These are phyloP conservation scores for Xylariaceae sp. DNA, from an alignment of 2,329 filamentous ascomycete species.

Conservation along the genomic window DNA sequence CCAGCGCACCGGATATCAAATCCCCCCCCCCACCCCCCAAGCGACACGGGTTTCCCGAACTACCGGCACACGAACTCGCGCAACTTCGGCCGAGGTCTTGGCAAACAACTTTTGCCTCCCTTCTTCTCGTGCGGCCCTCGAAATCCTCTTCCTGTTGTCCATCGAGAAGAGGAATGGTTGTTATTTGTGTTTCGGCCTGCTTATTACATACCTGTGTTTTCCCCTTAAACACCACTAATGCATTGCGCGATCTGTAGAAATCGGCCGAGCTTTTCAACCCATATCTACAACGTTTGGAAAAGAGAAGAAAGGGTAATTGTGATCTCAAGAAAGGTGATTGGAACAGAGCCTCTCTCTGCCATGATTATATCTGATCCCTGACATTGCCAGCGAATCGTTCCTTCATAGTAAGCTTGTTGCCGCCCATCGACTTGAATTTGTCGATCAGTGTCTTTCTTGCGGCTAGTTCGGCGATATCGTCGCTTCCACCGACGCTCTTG, in stretches of 20 bases:
- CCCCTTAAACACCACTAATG: slow-evolving; percentile 20
- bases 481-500: slow-evolving; percentile 82
- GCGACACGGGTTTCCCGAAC: background rate
- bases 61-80: background rate
- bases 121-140: no score
- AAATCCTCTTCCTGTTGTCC: no score
- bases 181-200: background rate
- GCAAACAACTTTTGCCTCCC: no score
- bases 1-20: background rate
- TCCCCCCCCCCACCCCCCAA: background rate
- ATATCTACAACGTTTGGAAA: slow-evolving; percentile 13
- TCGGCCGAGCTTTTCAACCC: slow-evolving; percentile 4
- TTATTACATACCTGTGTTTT: background rate
- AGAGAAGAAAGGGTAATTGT: background rate
- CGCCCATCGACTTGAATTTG: slow-evolving; percentile 69
- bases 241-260: slow-evolving; percentile 11
- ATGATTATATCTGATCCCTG: slow-evolving; percentile 11
- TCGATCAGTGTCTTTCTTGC: slow-evolving; percentile 59
- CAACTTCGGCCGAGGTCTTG: background rate
- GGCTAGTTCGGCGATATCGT: slow-evolving; percentile 74
- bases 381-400: slow-evolving; percentile 16
- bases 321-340: background rate
- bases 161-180: no score
- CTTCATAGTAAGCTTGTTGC: slow-evolving; percentile 41
- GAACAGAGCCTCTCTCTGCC: background rate